These are phyloP conservation scores for Fusarium concolor DNA, from an alignment of 2,329 filamentous ascomycete genomes.

Conservation along the genomic window DNA sequence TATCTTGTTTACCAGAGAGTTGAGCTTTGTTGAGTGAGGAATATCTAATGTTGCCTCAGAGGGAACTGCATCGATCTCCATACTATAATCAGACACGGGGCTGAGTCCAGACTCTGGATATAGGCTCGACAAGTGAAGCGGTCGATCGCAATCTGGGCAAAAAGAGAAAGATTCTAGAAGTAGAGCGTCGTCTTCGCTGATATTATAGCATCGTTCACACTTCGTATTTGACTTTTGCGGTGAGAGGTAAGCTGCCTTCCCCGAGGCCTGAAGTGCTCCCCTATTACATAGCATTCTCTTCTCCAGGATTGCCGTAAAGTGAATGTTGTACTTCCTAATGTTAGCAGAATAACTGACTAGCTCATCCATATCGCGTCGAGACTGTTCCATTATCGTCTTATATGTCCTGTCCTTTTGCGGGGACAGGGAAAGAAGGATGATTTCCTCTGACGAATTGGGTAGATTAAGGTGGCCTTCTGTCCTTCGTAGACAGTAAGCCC, in stretches of 20 bases:
- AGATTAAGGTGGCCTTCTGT: too few species aligned
- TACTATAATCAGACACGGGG: background rate
- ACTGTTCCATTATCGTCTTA: background rate
- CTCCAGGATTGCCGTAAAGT: conserved; percentile 7
- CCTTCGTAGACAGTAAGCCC: too few species aligned
- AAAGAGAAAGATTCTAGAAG: background rate
- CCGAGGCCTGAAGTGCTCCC: background rate
- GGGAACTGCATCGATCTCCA: background rate
- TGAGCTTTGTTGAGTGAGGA: conserved; percentile 14
- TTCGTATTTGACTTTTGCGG: background rate
- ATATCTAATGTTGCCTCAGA: background rate
- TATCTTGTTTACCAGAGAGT: conserved; percentile 5
- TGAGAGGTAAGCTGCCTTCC: background rate
- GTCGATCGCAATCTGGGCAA: conserved; percentile 13
- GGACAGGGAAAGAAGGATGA: background rate
- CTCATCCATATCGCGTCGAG: background rate
- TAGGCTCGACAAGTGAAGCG: background rate
- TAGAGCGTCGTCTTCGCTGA: background rate
- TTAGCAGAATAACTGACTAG: background rate
- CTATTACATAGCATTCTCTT: conserved; percentile 21
- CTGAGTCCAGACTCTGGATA: background rate
- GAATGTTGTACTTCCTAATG: conserved; percentile 1
- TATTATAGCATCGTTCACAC: conserved; percentile 14
- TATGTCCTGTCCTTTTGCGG: background rate
- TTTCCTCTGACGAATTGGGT: background rate